These are phyloP conservation scores for Lagenidium sp. DNA, from an alignment of 352 stramenopile genomes.

Conservation along the genomic window DNA sequence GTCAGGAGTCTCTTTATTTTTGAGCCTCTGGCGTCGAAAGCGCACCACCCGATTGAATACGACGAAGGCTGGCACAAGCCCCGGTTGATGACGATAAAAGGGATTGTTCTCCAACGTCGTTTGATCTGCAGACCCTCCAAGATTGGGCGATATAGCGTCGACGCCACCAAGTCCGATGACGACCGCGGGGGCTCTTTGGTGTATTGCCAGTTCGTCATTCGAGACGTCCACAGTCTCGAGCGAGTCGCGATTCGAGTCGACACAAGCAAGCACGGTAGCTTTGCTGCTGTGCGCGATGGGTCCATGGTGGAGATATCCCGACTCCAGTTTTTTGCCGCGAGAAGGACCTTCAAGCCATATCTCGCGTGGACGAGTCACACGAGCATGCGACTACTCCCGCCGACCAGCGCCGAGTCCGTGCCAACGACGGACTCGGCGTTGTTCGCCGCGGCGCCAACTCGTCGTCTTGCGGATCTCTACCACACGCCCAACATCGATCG, in stretches of 20 bases:
- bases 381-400: background rate
- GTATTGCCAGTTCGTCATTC: too few relatives aligned
- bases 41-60: too few relatives aligned
- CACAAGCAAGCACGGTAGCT: constrained; percentile 25
- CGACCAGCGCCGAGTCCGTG: background rate
- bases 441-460: constrained; percentile 26
- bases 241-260: constrained; percentile 40
- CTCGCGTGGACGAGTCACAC: constrained; percentile 37
- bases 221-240: constrained; percentile 32
- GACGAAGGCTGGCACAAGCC: too few relatives aligned
- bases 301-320: constrained; percentile 40
- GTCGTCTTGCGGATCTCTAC: constrained; percentile 40
- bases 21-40: too few relatives aligned
- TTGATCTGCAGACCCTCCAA: too few relatives aligned
- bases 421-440: constrained; percentile 17
- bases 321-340: constrained; percentile 43
- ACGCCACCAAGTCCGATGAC: too few relatives aligned
- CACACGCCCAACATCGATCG: constrained; percentile 25
- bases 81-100: too few relatives aligned
- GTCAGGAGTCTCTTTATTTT: too few relatives aligned
- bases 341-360: constrained; percentile 52
- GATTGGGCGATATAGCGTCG: too few relatives aligned
- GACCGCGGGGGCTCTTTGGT: too few relatives aligned
- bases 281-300: constrained; percentile 17
- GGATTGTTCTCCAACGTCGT: too few relatives aligned